A percentile compares a stretch with the other conserved stretches of the same genome.
phyloP scores from a whole-genome alignment of 371 early-diverging fungal species.

The Blakeslea trispora region DNA sequence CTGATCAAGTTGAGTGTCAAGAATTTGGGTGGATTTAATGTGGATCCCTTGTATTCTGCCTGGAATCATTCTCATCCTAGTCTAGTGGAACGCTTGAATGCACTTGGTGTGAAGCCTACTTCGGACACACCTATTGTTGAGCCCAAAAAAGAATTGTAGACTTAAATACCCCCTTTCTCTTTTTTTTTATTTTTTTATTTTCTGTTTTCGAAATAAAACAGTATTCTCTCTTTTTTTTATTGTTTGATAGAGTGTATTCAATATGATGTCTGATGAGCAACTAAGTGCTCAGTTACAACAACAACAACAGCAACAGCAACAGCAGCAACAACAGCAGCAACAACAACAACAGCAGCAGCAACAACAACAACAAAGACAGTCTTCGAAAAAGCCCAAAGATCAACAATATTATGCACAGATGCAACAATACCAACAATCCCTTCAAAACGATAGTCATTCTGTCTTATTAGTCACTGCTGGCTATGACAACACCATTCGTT shows the following conservation, averaged over 20 bases:
- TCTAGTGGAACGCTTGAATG: slow-evolving; percentile 85
- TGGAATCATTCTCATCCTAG: slow-evolving; percentile 96
- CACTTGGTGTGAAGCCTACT: slow-evolving; percentile 56
- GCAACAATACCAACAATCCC: slow-evolving; percentile 45
- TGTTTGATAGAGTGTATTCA: too few relatives aligned
- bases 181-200: slow-evolving; percentile 4
- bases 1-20: slow-evolving; percentile 91
- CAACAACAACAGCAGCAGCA: slow-evolving; percentile 4
- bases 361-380: slow-evolving; percentile 17
- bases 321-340: slow-evolving; percentile 7
- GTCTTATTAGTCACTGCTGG: slow-evolving; percentile 94
- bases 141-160: slow-evolving; percentile 28
- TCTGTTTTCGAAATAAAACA: too few relatives aligned
- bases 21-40: slow-evolving; percentile 89
- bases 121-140: slow-evolving; percentile 42
- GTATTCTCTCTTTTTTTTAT: too few relatives aligned
- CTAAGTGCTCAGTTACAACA: slow-evolving; percentile 2
- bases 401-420: slow-evolving; percentile 48
- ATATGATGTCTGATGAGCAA: slow-evolving; percentile 15
- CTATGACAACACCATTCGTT: slow-evolving; percentile 95
- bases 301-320: slow-evolving; percentile 8
- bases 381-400: too few relatives aligned
- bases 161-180: background rate
- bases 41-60: slow-evolving; percentile 91
- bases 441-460: slow-evolving; percentile 66